Conservation (phyloP, 2,329 filamentous ascomycete genomes). For the Helotiales sp. region DNA sequence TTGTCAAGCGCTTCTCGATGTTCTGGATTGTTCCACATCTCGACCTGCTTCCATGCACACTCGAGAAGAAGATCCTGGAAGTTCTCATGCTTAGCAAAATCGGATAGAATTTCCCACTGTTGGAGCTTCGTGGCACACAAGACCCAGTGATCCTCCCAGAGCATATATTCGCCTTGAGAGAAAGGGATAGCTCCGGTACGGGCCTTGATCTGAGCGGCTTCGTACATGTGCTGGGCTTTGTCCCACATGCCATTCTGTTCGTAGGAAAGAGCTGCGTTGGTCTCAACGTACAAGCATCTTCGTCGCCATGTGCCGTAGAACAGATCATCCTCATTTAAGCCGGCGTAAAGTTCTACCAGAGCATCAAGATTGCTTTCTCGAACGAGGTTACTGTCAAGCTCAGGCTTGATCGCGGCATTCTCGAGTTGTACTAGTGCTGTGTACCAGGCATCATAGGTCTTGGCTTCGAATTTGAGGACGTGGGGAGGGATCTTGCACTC, state of each 20-base stretch:
- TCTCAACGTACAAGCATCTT: slow-evolving; percentile 94
- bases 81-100: slow-evolving; percentile 98
- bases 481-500: slow-evolving; percentile 92
- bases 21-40: slow-evolving; percentile 87
- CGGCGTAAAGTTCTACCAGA: slow-evolving; percentile 88
- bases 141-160: slow-evolving; percentile 99
- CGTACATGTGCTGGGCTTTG: slow-evolving; percentile 95
- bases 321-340: slow-evolving; percentile 90
- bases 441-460: slow-evolving; percentile 97
- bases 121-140: slow-evolving; percentile 97
- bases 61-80: slow-evolving; percentile 95
- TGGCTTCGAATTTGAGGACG: slow-evolving; percentile 91
- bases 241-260: slow-evolving; percentile 99
- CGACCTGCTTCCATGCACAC: slow-evolving; percentile 91
- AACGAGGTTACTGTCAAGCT: slow-evolving; percentile 76
- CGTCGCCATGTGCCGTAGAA: slow-evolving; percentile 98
- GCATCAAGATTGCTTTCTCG: slow-evolving; percentile 95
- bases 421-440: slow-evolving; percentile 90
- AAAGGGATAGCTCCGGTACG: slow-evolving; percentile 95
- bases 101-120: slow-evolving; percentile 96
- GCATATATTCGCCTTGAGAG: slow-evolving; percentile 94
- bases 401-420: slow-evolving; percentile 78
- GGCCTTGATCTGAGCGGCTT: slow-evolving; percentile 95
- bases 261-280: slow-evolving; percentile 93
- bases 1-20: slow-evolving; percentile 88